phyloP scores from a whole-genome alignment of 805 yeast genomes.

The Ogataea pignaliae region DNA sequence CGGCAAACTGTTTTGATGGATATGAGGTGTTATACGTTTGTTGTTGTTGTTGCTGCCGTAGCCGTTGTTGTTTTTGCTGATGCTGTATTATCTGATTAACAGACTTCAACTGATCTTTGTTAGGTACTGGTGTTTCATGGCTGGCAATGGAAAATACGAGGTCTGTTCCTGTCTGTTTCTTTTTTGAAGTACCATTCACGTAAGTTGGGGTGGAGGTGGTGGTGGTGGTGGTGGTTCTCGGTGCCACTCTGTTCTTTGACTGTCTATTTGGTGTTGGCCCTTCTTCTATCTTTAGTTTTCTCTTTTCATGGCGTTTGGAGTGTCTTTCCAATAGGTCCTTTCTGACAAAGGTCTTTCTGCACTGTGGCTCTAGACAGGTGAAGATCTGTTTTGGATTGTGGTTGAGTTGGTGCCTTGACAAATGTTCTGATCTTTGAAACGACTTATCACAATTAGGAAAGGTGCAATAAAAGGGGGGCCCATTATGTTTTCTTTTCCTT shows the following conservation, averaged over 20 bases:
- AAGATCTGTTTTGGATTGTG: constrained; percentile 54
- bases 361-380: constrained; percentile 41
- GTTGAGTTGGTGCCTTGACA: constrained; percentile 59
- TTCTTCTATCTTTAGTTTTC: constrained; percentile 4
- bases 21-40: neutral
- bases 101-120: constrained; percentile 11
- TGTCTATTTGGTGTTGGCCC: neutral
- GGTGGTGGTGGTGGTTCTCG: neutral
- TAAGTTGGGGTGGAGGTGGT: no score
- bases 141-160: neutral
- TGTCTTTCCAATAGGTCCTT: constrained; percentile 50
- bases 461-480: constrained; percentile 36
- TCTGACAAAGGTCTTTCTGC: constrained; percentile 61
- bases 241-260: constrained; percentile 1
- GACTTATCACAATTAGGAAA: constrained; percentile 48
- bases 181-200: no score
- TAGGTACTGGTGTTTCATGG: constrained; percentile 2
- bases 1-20: neutral
- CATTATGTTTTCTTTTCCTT: constrained; percentile 14
- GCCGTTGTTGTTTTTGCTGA: constrained; percentile 1
- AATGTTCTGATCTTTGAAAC: constrained; percentile 59
- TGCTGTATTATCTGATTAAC: constrained; percentile 17
- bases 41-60: neutral
- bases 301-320: constrained; percentile 36
- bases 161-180: neutral